Percentiles rank a stretch among this genome's conserved stretches.
Conservation (phyloP, 129 eudicot genomes). For the Lonicera japonica region DNA sequence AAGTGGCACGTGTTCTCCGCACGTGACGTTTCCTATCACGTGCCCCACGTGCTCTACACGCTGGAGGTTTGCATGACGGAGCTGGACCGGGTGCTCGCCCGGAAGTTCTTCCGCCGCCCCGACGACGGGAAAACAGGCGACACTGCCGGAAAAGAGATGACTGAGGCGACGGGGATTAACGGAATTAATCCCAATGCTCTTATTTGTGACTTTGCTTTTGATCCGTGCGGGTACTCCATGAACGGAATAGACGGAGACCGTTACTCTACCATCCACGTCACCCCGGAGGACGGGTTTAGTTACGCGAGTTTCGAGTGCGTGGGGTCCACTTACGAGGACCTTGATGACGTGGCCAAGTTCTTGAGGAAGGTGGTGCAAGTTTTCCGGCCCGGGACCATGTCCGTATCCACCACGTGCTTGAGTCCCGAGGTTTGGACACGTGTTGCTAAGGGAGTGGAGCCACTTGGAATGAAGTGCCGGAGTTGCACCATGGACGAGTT, state of each 20-base stretch:
- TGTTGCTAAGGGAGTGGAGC: constrained; percentile 42
- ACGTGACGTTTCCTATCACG: constrained; percentile 14
- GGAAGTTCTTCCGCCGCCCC: constrained; percentile 61
- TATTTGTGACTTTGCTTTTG: constrained; percentile 76
- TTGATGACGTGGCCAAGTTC: constrained; percentile 26
- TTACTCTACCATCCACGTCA: constrained; percentile 78
- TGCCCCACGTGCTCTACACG: constrained; percentile 27
- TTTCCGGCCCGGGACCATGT: constrained; percentile 57
- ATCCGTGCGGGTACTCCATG: constrained; percentile 91
- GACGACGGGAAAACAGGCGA: constrained; percentile 60
- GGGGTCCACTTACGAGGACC: constrained; percentile 44
- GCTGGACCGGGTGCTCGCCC: constrained; percentile 55
- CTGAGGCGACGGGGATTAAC: constrained; percentile 47
- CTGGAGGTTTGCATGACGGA: constrained; percentile 86
- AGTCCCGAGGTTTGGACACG: constrained; percentile 34
- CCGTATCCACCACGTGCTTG: constrained; percentile 53
- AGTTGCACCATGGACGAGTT: constrained; percentile 56
- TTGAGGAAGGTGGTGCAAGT: constrained; percentile 60
- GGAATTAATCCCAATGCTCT: constrained; percentile 45
- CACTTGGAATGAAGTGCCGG: constrained; percentile 64
- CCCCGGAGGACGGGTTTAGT: constrained; percentile 87
- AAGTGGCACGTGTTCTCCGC: constrained; percentile 80
- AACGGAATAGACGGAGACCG: constrained; percentile 62
- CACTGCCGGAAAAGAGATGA: constrained; percentile 65
- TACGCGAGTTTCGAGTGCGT: constrained; percentile 85